Base-by-base conservation (phyloP, 176 grass and related monocot genomes). In the Areca catechu region DNA sequence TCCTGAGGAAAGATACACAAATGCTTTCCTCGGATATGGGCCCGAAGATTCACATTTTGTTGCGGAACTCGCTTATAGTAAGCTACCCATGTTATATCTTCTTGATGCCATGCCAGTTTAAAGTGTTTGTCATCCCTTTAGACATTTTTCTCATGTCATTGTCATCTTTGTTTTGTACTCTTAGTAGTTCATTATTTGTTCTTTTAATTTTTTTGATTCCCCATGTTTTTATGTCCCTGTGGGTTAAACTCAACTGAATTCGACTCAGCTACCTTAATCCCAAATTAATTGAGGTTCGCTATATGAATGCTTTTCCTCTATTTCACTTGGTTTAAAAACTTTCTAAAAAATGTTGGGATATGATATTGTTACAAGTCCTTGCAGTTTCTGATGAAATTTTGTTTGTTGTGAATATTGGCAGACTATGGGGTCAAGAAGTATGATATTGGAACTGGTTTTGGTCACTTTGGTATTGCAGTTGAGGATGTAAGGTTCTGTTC, bases 41-140 rank as follows among this genome's bases (percentile, higher is more conserved):
- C 86, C 92, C n/a, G 92, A 96, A 82, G 86, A 82, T 29, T 90
- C 86, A 1, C 86, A 96, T 79, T 96, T 96, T 15, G 86, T 90
- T 57, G 75, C 88, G 16, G 92, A 96, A 73, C 81, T 96, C 57
- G 90, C 86, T 66, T 96, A 96, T 58, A 85, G 92, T 96, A 84
- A 90, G 86, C 27, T 66, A 71, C 60, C 22, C 64, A 15, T 5
- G 0, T 64, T 49, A 74, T 70, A 28, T 30, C 21, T 37, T 51
- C 50, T 0, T 3, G 16, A 3, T 62, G 27, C 58, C 15, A 60
- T 43, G 9, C 9, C 34, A 43, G 10, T 29, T 1, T 48, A 21
- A n/a, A 14, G 24, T 9, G 3, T 51, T 5, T 56, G 4, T 52
- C 54, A 5, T 30, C 50, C 27, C 24, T 20, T 56, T 3, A 30